Evolutionary conservation across 2,329 filamentous ascomycete species (phyloP), one percentile per base, ranked within the genome.

Genomic region (Colletotrichum sp.): DNA sequence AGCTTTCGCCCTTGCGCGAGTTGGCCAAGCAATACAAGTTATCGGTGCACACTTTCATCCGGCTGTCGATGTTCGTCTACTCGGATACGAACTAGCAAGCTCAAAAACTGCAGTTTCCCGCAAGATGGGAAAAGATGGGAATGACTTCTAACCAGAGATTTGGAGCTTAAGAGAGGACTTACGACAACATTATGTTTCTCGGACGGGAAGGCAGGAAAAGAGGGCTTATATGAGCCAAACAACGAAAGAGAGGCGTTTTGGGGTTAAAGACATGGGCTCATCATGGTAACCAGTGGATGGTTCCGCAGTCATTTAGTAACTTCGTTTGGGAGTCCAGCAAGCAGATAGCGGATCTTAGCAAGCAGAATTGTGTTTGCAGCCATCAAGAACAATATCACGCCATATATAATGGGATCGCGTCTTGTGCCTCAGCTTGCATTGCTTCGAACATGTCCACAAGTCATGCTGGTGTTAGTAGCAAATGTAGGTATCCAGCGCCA

Each of bases 11-110:
- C 1, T 34, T 67, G n/a, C 32, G 48, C n/a, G 48, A 55, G 8
- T 57, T 67, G 52, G 21, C 65, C 48, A 57, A 57, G 48, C 48
- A 59, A 4, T 67, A 36, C n/a, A 32, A 52, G n/a, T 6, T 67
- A 5, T 67, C 48, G n/a, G 16, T 3, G 8, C 48, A 67, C n/a
- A 67, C 65, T n/a, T 34, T 36, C 21, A 59, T 26, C n/a, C n/a
- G 24, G 48, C 65, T 67, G 13, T 36, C 30, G n/a, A 18, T 18
- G 6, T 59, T 59, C 32, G 12, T 68, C 48, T 24, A 68, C 21
- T 32, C 15, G 15, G 52, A 59, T 52, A n/a, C 15, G 4, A 24
- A 21, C 12, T 52, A 52, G n/a, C n/a, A 1, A 4, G 43, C n/a
- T 7, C n/a, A 21, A 21, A 7, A 13, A 21, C n/a, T 21, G 43